Conservation (phyloP, 2,329 filamentous ascomycete species). For the Paracoccidioides lutzii region DNA sequence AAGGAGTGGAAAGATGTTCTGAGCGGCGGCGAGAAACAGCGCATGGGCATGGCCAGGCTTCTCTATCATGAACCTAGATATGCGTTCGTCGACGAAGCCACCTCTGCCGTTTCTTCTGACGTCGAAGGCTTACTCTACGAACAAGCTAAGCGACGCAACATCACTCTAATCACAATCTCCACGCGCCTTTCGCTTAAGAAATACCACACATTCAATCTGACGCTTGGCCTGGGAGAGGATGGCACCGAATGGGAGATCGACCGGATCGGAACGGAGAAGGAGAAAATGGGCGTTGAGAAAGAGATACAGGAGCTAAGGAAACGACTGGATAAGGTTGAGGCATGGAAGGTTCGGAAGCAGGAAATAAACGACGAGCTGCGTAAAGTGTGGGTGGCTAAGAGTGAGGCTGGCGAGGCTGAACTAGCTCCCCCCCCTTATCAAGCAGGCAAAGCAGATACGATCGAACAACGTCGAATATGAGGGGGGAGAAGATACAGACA, state of each 20-base stretch:
- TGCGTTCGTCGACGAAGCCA: conserved; percentile 90
- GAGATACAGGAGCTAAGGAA: conserved; percentile 77
- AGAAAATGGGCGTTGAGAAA: conserved; percentile 86
- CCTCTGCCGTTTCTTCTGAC: conserved; percentile 83
- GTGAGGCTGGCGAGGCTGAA: conserved; percentile 33
- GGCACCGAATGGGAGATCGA: conserved; percentile 89
- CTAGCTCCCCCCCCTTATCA: conserved; percentile 26
- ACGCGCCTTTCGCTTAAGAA: conserved; percentile 89
- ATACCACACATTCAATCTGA: conserved; percentile 86
- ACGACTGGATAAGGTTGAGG: conserved; percentile 64
- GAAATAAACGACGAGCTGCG: conserved; percentile 75
- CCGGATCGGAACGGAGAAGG: conserved; percentile 80
- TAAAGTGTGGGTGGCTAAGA: conserved; percentile 45
- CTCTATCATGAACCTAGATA: conserved; percentile 92
- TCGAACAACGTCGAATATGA: neutral
- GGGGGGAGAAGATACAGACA: neutral
- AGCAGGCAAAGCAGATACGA: conserved; percentile 4
- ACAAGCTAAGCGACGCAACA: conserved; percentile 79
- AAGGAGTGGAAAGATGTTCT: conserved; percentile 99
- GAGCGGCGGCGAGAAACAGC: conserved; percentile 94
- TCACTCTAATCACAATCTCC: conserved; percentile 91
- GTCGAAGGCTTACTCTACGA: conserved; percentile 92
- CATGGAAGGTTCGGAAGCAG: conserved; percentile 63
- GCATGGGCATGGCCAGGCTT: conserved; percentile 79
- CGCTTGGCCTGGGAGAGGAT: conserved; percentile 64